Evolutionary conservation across 352 stramenopile species (phyloP).

Genomic region (Globisporangium parvum): DNA sequence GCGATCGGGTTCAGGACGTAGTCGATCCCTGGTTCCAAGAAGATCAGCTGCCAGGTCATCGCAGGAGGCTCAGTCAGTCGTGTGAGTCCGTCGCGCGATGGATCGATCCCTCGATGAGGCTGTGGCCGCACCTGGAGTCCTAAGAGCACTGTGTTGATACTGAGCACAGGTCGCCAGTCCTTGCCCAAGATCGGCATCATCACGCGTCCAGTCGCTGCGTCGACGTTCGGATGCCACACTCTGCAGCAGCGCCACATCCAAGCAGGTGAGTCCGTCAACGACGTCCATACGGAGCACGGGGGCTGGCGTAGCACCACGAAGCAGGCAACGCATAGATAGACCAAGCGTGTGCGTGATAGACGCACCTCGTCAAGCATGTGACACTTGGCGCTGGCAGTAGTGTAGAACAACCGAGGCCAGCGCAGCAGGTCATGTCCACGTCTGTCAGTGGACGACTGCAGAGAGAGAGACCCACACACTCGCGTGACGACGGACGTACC

Average conservation of each 20-base stretch:
- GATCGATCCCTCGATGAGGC: neutral
- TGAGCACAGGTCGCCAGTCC: slow-evolving; percentile 81
- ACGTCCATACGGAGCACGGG: no score
- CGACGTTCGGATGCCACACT: slow-evolving; percentile 84
- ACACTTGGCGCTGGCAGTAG: slow-evolving; percentile 67
- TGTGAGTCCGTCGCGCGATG: no score
- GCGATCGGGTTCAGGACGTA: slow-evolving; percentile 54
- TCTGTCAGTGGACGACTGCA: neutral
- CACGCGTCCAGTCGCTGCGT: slow-evolving; percentile 62
- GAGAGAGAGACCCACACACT: neutral
- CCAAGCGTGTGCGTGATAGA: neutral
- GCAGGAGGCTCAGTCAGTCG: neutral
- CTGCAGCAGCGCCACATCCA: slow-evolving; percentile 23
- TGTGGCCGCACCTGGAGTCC: slow-evolving; percentile 53
- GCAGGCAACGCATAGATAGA: no score
- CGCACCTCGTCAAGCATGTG: slow-evolving; percentile 58
- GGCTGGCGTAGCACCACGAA: no score
- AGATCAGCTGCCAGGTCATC: slow-evolving; percentile 46
- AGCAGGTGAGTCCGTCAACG: slow-evolving; percentile 3
- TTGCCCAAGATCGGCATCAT: slow-evolving; percentile 85
- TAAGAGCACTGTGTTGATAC: slow-evolving; percentile 82
- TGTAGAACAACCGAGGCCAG: neutral
- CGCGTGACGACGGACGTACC: slow-evolving; percentile 27
- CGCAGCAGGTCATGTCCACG: neutral
- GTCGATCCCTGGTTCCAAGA: slow-evolving; percentile 68